These are phyloP conservation scores for Aureobasidium lini DNA, from an alignment of 2,329 filamentous ascomycete species.

Conservation along the genomic window DNA sequence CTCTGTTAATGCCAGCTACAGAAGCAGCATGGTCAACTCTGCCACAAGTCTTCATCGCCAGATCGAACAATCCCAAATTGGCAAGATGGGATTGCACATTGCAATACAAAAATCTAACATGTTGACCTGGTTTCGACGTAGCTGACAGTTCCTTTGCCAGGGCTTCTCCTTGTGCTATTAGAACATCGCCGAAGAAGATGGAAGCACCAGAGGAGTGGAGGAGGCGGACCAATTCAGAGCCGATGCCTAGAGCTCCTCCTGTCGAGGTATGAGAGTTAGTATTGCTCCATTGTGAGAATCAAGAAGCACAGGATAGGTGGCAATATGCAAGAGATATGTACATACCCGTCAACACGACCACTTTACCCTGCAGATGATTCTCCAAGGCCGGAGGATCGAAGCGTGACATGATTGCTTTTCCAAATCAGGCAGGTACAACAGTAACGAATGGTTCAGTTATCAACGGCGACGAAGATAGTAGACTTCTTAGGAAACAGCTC, in stretches of 20 bases:
- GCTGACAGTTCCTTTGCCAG: slow-evolving; percentile 23
- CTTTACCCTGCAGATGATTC: slow-evolving; percentile 21
- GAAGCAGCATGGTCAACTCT: slow-evolving; percentile 44
- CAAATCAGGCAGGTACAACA: not conserved
- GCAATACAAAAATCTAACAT: slow-evolving; percentile 33
- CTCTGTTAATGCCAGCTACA: slow-evolving; percentile 41
- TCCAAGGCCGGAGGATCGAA: not conserved
- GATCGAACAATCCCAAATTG: slow-evolving; percentile 40
- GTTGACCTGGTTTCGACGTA: slow-evolving; percentile 18
- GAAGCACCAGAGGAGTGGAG: slow-evolving; percentile 34
- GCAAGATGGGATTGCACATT: slow-evolving; percentile 43
- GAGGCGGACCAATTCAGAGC: slow-evolving; percentile 34
- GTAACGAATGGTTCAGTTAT: not conserved
- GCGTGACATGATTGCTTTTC: not conserved
- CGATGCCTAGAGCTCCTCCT: slow-evolving; percentile 41
- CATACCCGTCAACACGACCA: slow-evolving; percentile 29
- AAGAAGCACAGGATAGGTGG: not conserved
- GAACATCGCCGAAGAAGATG: slow-evolving; percentile 39
- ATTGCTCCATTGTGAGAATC: not conserved
- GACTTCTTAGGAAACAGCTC: not conserved
- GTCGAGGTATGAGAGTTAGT: not conserved
- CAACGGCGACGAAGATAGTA: not conserved
- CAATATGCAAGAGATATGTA: not conserved
- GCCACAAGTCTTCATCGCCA: slow-evolving; percentile 38
- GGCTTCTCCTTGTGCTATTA: slow-evolving; percentile 27